Base-by-base conservation (phyloP, 371 early-diverging fungal genomes). In the Mortierella sp. region DNA sequence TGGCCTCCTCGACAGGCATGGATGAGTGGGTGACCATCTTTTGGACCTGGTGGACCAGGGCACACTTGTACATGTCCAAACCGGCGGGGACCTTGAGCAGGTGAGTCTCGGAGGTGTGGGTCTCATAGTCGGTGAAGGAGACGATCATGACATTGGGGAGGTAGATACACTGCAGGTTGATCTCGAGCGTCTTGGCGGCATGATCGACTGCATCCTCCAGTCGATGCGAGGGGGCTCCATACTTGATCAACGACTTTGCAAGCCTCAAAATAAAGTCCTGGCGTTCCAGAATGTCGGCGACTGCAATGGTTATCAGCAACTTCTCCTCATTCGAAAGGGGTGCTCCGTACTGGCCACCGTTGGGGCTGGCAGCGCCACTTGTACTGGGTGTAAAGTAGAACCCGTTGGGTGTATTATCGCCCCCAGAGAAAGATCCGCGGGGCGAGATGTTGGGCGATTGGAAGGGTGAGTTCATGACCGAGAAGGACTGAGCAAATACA, bases 221-320 rank as follows among this genome's bases (percentile, higher is more conserved):
- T 8, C 96, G 91, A 76, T 96, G 96, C 14, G 93, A 89, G 9
- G 96, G 96, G 14, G 95, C 93, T 14, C 96, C 96, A 73, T 93
- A 93, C 64, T 89, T 89, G 72, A 94, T 93, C 74, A 95, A 89
- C 31, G 92, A 89, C 73, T 93, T 92, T 26, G 94, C 92, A 26
- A 94, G 83, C 73, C 93, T 90, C 46, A 95, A 89, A 57, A 96
- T 82, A 64, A 94, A 92, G 69, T 94, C 93, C 64, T 94, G 94
- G 44, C 93, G 88, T 74, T 91, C 88, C n/a, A 94, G 86, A 44
- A 93, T 93, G 74, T 93, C 91, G 0, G 86, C 86, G 64, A 92
- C 89, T 31, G 92, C 91, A 82, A 91, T 89, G 0, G 93, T 91
- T 46, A 92, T 92, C 9, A 89, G 88, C 57, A 92, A 88, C 48